Conservation (phyloP, 768 basidiomycete genomes). For the Tulasnella sp. region DNA sequence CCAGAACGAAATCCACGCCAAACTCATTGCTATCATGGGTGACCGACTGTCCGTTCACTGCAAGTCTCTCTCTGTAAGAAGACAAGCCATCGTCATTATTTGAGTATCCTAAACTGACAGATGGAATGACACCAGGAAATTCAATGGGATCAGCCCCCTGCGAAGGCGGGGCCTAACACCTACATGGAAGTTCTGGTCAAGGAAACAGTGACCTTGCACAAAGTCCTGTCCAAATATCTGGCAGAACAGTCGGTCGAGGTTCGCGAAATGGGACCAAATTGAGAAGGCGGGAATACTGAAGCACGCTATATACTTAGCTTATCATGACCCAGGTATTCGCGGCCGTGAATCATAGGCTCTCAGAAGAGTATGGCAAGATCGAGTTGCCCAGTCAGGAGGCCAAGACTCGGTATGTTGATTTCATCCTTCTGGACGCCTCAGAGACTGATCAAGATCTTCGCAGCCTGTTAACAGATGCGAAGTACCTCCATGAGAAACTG, state of each 20-base stretch:
- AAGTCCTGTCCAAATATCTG: slow-evolving; percentile 89
- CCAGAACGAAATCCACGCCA: slow-evolving; percentile 97
- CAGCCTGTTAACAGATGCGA: slow-evolving; percentile 78
- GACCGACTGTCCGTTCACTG: slow-evolving; percentile 86
- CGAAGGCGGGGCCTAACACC: slow-evolving; percentile 57
- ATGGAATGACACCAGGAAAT: slow-evolving; percentile 50
- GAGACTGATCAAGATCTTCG: slow-evolving; percentile 16
- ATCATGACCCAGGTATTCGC: slow-evolving; percentile 96
- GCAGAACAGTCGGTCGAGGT: slow-evolving; percentile 78
- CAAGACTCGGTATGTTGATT: slow-evolving; percentile 66
- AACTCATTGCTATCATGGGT: slow-evolving; percentile 97
- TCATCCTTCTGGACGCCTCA: background rate
- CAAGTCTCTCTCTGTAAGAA: slow-evolving; percentile 66
- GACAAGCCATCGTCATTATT: background rate
- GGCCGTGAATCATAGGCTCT: slow-evolving; percentile 84
- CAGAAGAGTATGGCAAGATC: slow-evolving; percentile 78
- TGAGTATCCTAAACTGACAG: background rate
- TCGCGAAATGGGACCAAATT: background rate
- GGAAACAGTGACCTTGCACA: slow-evolving; percentile 93
- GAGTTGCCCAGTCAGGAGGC: slow-evolving; percentile 80
- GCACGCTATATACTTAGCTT: slow-evolving; percentile 48
- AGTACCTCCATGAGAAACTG: slow-evolving; percentile 70
- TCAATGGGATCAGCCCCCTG: slow-evolving; percentile 63
- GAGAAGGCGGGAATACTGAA: slow-evolving; percentile 18
- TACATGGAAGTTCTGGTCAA: slow-evolving; percentile 93